Evolutionary conservation across 2,329 filamentous ascomycete species (phyloP), one percentile per base, ranked within the genome.

Genomic region (Myriosclerotinia duriaeana): DNA sequence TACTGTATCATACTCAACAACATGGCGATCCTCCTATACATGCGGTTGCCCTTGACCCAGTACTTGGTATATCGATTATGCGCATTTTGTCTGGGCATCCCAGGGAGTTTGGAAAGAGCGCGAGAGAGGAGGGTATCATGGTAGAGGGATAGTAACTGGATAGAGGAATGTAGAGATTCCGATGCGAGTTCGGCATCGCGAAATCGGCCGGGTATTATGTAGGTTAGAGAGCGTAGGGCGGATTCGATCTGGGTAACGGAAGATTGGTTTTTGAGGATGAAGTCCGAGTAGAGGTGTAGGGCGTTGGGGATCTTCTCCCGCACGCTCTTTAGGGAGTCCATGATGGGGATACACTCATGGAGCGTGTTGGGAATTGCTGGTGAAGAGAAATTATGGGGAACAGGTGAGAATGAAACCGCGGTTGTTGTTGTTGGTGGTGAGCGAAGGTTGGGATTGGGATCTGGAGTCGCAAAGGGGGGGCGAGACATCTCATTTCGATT

Each of bases 211-310:
- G 94, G 95, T 60, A 98, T 95, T 71, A 99, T 93, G 78, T 99
- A 99, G 58, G 94, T 97, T 71, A 99, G 80, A 38, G 93, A 97
- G 50, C 95, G 88, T 75, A 99, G 81, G 17, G 93, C 92, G 70
- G 92, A 96, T 81, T 99, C 95, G 70, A 99, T 94, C 80, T 97
- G 93, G 60, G 92, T 92, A 64, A 99, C 93, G 68, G 96, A 92
- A 75, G 92, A 90, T 69, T 93, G 89, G 78, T 99, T 99, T 80
- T 94, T 95, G 69, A 91, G 90, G 81, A 99, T 94, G 80, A 98
- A 97, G 71, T 95, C 89, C 74, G 88, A 87, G 79, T 96, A 96
- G 80, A 87, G 85, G 53, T 85, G 82, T 58, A 89, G 79, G 69
- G 84, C 78, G 70, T 78, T 79, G 62, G 78, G 78, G 67, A 82